Conservation (phyloP, 148 eudicot species). For the Dysphania ambrosioides region DNA sequence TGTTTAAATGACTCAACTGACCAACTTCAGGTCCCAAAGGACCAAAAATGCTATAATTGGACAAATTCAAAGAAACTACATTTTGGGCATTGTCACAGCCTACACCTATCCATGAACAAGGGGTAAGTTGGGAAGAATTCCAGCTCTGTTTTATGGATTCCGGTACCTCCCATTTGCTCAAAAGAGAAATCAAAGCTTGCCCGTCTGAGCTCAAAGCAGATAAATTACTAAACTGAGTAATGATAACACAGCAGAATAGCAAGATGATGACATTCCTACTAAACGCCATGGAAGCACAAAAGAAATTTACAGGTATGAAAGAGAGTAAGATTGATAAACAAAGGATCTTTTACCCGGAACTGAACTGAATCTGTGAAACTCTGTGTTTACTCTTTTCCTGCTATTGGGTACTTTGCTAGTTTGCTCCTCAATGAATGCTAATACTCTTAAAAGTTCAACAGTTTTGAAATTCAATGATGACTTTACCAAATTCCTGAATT, state of each 20-base stretch:
- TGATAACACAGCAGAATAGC: constrained; percentile 10
- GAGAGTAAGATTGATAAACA: not conserved
- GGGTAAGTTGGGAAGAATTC: constrained; percentile 54
- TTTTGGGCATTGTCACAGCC: constrained; percentile 35
- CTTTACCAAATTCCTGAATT: not conserved
- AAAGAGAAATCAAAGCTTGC: constrained; percentile 45
- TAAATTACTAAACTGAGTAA: constrained; percentile 15
- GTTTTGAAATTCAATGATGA: not conserved
- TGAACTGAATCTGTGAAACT: too few relatives aligned
- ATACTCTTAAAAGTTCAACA: not conserved
- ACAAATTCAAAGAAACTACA: constrained; percentile 45
- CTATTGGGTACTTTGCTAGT: not conserved
- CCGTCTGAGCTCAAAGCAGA: constrained; percentile 60
- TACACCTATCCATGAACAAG: constrained; percentile 78
- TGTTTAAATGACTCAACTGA: constrained; percentile 33
- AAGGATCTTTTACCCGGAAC: too few relatives aligned
- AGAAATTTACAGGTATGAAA: not conserved
- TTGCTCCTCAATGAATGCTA: too few relatives aligned
- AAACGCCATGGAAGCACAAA: constrained; percentile 7
- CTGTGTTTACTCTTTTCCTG: not conserved
- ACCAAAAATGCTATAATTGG: constrained; percentile 48
- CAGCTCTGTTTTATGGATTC: constrained; percentile 44
- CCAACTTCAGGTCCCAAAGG: constrained; percentile 60
- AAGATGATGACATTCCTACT: constrained; percentile 10
- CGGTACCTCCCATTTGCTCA: constrained; percentile 56